A percentile compares a stretch with the other conserved stretches of the same genome.
These are phyloP conservation scores for Scedosporium dehoogii DNA, from an alignment of 2,329 filamentous ascomycete species.

Conservation along the genomic window DNA sequence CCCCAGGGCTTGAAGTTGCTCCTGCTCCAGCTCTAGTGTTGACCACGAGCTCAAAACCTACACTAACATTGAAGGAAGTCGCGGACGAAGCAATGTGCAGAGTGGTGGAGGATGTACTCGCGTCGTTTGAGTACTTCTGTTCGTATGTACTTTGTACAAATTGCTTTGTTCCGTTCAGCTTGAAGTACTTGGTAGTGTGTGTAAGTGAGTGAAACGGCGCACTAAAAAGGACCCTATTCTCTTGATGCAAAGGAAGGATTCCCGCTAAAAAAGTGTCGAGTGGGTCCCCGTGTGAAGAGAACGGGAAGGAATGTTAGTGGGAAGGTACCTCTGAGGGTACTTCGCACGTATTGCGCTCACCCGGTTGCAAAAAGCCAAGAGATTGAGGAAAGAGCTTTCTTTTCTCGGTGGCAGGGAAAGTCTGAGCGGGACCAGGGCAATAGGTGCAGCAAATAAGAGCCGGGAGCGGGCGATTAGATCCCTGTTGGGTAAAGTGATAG, in stretches of 20 bases:
- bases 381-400: neutral
- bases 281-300: neutral
- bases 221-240: neutral
- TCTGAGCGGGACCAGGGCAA: conserved; percentile 2
- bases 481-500: conserved; percentile 24
- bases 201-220: neutral
- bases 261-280: neutral
- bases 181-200: neutral
- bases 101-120: neutral
- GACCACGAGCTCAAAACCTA: no score
- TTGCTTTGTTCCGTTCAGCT: neutral
- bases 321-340: neutral
- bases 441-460: conserved; percentile 4
- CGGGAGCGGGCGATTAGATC: conserved; percentile 23
- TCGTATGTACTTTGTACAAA: no score
- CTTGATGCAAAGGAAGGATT: neutral
- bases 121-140: no score
- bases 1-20: no score
- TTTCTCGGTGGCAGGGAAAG: neutral
- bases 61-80: no score
- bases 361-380: neutral
- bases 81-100: no score
- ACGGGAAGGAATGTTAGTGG: neutral
- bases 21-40: no score
- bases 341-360: no score